A percentile compares a stretch with the other conserved stretches of the same genome.
phyloP scores from a whole-genome alignment of 139 green algal genomes.

The Coelastrella sp. region DNA sequence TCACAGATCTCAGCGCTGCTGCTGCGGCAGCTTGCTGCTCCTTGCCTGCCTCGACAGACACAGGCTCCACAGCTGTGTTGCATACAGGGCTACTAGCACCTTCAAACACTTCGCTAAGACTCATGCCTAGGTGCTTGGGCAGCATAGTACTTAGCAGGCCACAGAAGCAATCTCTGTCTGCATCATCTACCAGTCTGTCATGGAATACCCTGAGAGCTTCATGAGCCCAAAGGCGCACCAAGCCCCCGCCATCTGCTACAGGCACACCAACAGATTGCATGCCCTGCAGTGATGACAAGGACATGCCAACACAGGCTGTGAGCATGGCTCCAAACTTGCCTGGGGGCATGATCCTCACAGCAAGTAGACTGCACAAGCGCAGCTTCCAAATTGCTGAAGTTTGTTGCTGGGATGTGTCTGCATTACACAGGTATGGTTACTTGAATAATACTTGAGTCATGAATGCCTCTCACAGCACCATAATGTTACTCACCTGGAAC shows the following conservation, averaged over 20 bases:
- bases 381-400: too few species aligned
- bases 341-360: not conserved
- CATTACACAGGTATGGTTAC: not conserved
- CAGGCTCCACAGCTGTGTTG: conserved; percentile 38
- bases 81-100: too few species aligned
- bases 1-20: conserved; percentile 64
- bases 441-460: not conserved
- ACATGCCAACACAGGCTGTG: too few species aligned
- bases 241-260: conserved; percentile 51
- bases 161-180: conserved; percentile 79
- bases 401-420: not conserved
- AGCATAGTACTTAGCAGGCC: conserved; percentile 21
- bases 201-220: conserved; percentile 79
- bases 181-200: conserved; percentile 77
- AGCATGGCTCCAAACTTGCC: not conserved
- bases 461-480: not conserved
- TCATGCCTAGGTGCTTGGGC: conserved; percentile 16
- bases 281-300: conserved; percentile 49
- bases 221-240: conserved; percentile 75
- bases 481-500: conserved; percentile 53
- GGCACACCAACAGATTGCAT: conserved; percentile 57
- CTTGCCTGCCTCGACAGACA: conserved; percentile 63
- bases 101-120: not conserved
- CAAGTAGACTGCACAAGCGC: too few species aligned
- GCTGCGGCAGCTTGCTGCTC: conserved; percentile 68